Conservation (phyloP, 192 early-diverging fungal genomes). For the Linnemannia hyalina region DNA sequence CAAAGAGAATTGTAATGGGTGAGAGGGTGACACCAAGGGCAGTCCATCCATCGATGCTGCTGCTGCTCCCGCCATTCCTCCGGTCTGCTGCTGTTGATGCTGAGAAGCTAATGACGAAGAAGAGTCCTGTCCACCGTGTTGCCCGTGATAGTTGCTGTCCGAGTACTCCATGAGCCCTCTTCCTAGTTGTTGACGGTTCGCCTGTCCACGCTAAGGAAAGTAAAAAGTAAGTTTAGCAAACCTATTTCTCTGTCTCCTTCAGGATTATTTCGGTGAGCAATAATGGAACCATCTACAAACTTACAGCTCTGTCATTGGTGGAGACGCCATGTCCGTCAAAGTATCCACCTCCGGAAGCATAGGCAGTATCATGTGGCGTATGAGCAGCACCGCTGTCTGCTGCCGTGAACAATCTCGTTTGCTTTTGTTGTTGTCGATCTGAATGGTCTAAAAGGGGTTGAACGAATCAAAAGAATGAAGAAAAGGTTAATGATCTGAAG, state of each 20-base stretch:
- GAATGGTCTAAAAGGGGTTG: constrained; percentile 2
- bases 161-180: constrained; percentile 25
- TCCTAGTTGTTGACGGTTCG: background rate
- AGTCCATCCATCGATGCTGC: constrained; percentile 8
- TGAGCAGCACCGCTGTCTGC: constrained; percentile 10
- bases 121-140: constrained; percentile 16
- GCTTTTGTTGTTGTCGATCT: constrained; percentile 30
- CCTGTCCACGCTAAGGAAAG: constrained; percentile 2
- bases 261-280: background rate
- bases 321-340: constrained; percentile 4
- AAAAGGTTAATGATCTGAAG: background rate
- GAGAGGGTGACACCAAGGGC: constrained; percentile 9
- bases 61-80: background rate
- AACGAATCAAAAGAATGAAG: background rate
- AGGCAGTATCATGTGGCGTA: constrained; percentile 20
- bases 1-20: constrained; percentile 13
- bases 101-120: background rate
- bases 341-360: constrained; percentile 13
- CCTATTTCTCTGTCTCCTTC: background rate
- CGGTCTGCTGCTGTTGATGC: background rate
- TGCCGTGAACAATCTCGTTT: constrained; percentile 4
- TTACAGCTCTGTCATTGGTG: constrained; percentile 24
- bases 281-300: background rate
- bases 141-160: constrained; percentile 1
- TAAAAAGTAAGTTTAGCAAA: background rate